phyloP scores from a whole-genome alignment of 2,329 filamentous ascomycete genomes.

The Ophiostoma himal-ulmi region DNA sequence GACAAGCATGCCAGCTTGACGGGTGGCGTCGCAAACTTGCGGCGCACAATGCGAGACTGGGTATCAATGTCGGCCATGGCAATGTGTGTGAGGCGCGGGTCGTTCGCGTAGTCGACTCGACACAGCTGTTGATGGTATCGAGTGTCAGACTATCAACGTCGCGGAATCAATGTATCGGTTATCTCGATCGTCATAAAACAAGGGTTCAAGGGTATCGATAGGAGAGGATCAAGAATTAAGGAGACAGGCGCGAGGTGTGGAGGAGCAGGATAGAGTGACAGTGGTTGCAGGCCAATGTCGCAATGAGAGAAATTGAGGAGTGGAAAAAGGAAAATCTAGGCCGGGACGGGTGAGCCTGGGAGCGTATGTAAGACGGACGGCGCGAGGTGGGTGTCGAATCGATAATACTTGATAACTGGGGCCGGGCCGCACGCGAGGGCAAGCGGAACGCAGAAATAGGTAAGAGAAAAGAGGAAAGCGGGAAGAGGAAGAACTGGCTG shows the following conservation, averaged over 20 bases:
- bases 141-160: not conserved
- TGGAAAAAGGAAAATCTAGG: not conserved
- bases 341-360: not conserved
- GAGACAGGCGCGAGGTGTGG: not conserved
- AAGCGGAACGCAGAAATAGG: not conserved
- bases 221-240: not conserved
- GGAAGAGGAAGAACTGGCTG: no score
- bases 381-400: conserved; percentile 1
- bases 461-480: no score
- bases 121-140: not conserved
- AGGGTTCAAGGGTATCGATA: not conserved
- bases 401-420: not conserved
- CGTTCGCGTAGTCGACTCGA: not conserved
- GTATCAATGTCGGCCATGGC: conserved; percentile 23
- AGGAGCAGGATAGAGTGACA: not conserved
- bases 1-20: conserved; percentile 47
- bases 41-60: conserved; percentile 22
- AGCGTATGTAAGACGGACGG: not conserved
- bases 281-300: not conserved
- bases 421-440: not conserved
- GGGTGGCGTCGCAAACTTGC: conserved; percentile 42
- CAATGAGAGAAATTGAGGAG: not conserved
- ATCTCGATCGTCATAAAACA: not conserved
- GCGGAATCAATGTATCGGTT: not conserved
- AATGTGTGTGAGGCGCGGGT: not conserved